Evolutionary conservation across 257 asterid genomes (phyloP).

Genomic region (Dorcoceras hygrometricum): DNA sequence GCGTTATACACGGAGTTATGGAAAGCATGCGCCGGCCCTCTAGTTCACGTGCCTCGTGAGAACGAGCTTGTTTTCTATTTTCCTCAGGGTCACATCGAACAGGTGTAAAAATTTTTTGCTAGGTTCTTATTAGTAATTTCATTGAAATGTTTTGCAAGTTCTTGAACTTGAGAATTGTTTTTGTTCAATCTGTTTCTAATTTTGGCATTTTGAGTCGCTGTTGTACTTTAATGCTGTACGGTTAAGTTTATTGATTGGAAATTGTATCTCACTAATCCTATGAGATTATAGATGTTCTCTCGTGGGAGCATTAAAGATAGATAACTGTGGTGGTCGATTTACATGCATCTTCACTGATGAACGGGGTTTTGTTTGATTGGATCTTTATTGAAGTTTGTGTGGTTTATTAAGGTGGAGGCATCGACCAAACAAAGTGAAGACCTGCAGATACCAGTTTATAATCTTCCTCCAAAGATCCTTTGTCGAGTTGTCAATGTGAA

Average conservation of each 20-base stretch:
- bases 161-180: not conserved
- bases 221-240: not conserved
- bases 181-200: constrained; percentile 10
- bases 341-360: not conserved
- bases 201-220: not conserved
- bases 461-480: constrained; percentile 87
- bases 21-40: constrained; percentile 97
- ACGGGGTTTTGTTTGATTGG: not conserved
- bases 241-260: not conserved
- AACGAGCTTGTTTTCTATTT: constrained; percentile 79
- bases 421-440: constrained; percentile 93
- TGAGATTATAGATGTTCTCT: not conserved
- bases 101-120: constrained; percentile 42
- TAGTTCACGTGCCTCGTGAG: constrained; percentile 84
- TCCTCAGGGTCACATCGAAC: constrained; percentile 98
- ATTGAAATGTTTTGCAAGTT: not conserved
- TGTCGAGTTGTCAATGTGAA: constrained; percentile 78
- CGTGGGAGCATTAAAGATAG: not conserved
- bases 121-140: not conserved
- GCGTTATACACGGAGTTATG: constrained; percentile 89
- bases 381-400: constrained; percentile 20
- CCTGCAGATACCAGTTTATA: constrained; percentile 86
- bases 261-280: not conserved
- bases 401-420: constrained; percentile 74
- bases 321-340: constrained; percentile 7